phyloP scores from a whole-genome alignment of 2,329 filamentous ascomycete genomes.

The Leptosphaerulina australis region DNA sequence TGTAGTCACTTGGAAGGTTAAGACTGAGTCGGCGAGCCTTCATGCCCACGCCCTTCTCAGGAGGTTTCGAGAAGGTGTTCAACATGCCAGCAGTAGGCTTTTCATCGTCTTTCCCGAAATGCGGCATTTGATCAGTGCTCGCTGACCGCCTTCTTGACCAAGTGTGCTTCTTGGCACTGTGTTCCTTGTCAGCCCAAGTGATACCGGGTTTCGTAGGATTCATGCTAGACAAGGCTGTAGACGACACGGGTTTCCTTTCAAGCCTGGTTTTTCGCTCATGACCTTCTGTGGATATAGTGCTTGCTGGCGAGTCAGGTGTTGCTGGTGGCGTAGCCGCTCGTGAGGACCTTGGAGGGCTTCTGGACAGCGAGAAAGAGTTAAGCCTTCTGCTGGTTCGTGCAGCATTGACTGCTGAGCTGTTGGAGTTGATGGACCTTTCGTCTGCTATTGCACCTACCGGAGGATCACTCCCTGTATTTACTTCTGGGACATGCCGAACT shows the following conservation, averaged over 20 bases:
- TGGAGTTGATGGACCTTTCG: not conserved
- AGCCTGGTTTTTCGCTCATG: constrained; percentile 18
- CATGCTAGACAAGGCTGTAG: constrained; percentile 41
- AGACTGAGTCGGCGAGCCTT: constrained; percentile 80
- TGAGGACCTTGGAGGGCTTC: constrained; percentile 47
- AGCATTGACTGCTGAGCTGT: constrained; percentile 28
- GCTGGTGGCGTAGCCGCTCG: constrained; percentile 46
- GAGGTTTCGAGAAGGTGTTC: constrained; percentile 50
- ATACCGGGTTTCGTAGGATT: constrained; percentile 34
- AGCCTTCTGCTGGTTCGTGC: constrained; percentile 37
- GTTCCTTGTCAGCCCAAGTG: constrained; percentile 37
- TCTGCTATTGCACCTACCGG: not conserved
- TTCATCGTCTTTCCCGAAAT: constrained; percentile 30
- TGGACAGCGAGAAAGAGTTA: constrained; percentile 48
- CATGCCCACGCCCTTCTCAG: constrained; percentile 73
- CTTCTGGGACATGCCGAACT: not conserved
- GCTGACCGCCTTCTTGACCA: constrained; percentile 44
- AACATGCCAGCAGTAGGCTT: constrained; percentile 42
- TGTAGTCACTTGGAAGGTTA: constrained; percentile 74
- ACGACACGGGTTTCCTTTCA: constrained; percentile 35
- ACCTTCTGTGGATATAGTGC: constrained; percentile 34
- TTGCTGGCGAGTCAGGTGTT: constrained; percentile 45
- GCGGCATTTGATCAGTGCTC: constrained; percentile 46
- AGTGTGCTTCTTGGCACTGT: constrained; percentile 27
- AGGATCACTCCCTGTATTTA: not conserved